Conservation (phyloP, 2,329 filamentous ascomycete genomes). For the Diaporthe nobilis region DNA sequence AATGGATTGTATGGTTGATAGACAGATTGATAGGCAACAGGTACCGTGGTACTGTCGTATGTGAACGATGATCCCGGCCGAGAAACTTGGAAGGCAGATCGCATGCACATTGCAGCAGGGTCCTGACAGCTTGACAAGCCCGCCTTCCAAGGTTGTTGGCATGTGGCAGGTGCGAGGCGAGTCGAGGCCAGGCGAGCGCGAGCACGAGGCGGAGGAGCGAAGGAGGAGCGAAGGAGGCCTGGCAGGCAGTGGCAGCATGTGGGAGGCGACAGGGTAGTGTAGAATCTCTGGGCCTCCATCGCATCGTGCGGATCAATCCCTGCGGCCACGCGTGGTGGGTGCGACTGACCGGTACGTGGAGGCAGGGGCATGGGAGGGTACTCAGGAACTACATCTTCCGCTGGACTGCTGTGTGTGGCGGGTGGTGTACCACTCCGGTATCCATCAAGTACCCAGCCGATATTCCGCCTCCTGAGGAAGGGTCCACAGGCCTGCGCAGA, state of each 20-base stretch:
- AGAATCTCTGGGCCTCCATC: slow-evolving; percentile 3
- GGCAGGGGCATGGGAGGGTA: neutral
- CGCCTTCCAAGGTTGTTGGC: neutral
- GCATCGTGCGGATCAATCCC: slow-evolving; percentile 14
- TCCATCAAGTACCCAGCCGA: neutral
- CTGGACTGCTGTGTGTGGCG: too few species aligned
- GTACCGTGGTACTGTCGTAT: neutral
- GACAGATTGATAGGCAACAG: neutral
- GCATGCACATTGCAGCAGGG: neutral
- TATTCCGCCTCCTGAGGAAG: slow-evolving; percentile 6
- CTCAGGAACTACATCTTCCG: neutral
- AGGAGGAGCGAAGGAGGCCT: neutral
- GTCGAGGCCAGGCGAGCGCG: neutral
- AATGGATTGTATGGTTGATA: neutral
- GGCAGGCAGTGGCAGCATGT: neutral
- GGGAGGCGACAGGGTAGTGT: slow-evolving; percentile 5
- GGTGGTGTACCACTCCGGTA: too few species aligned
- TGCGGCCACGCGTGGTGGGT: slow-evolving; percentile 24
- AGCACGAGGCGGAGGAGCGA: neutral
- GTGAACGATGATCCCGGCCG: neutral
- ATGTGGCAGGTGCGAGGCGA: neutral
- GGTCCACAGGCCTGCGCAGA: neutral
- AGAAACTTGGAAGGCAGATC: slow-evolving; percentile 12
- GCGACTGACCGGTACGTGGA: slow-evolving; percentile 23
- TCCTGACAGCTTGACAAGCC: slow-evolving; percentile 8